Conservation (phyloP, 1,284 basidiomycete species). For the Coniferiporia sulphurascens region DNA sequence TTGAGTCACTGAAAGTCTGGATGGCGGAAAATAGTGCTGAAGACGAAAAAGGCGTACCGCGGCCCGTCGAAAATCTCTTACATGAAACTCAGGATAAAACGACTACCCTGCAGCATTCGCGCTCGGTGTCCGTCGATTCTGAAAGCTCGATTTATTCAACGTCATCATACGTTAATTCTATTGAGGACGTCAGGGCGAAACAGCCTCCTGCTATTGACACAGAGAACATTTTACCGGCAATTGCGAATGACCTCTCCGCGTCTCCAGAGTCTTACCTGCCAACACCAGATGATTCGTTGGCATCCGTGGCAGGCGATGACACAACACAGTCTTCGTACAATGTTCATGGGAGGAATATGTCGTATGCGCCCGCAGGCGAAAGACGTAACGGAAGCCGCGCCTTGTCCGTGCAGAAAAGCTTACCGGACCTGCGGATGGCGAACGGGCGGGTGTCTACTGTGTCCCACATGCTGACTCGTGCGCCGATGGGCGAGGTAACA, state of each 20-base stretch:
- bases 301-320: slow-evolving; percentile 26
- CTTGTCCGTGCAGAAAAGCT: slow-evolving; percentile 71
- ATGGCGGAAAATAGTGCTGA: slow-evolving; percentile 46
- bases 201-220: slow-evolving; percentile 50
- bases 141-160: slow-evolving; percentile 45
- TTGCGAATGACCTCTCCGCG: slow-evolving; percentile 33
- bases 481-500: background rate
- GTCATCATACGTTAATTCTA: slow-evolving; percentile 29
- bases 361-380: slow-evolving; percentile 41
- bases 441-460: slow-evolving; percentile 23
- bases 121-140: slow-evolving; percentile 62
- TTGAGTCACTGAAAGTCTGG: slow-evolving; percentile 70
- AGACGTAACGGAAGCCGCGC: slow-evolving; percentile 30
- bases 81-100: slow-evolving; percentile 27
- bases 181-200: slow-evolving; percentile 30
- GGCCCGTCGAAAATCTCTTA: background rate
- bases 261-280: slow-evolving; percentile 56
- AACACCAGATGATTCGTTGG: slow-evolving; percentile 50
- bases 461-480: background rate
- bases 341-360: slow-evolving; percentile 55
- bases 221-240: slow-evolving; percentile 39
- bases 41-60: slow-evolving; percentile 3
- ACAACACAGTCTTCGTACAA: slow-evolving; percentile 20
- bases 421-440: slow-evolving; percentile 77
- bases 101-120: slow-evolving; percentile 47